Evolutionary conservation across 768 basidiomycete genomes (phyloP).

Genomic region (Leccinum subgranulosum): DNA sequence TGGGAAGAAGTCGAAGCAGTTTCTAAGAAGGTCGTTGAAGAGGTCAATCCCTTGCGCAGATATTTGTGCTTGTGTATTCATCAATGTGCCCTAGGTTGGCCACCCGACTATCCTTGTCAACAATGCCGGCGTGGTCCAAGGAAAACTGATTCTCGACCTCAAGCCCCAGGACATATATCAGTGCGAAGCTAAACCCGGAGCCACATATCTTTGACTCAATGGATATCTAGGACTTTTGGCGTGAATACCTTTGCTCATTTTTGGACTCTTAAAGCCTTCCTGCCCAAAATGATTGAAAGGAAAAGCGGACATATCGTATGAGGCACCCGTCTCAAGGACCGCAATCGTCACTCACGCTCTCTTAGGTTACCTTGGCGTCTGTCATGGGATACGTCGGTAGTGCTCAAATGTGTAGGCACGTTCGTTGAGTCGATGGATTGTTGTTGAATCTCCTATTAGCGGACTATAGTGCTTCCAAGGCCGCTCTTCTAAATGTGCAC

Average conservation of each 20-base stretch:
- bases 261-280: constrained; percentile 90
- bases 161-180: constrained; percentile 73
- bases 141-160: constrained; percentile 81
- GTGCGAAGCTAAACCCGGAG: constrained; percentile 62
- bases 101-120: constrained; percentile 89
- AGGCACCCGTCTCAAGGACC: constrained; percentile 5
- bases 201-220: background rate
- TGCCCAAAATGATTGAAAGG: constrained; percentile 78
- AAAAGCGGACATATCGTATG: constrained; percentile 84
- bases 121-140: constrained; percentile 93
- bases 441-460: constrained; percentile 40
- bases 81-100: constrained; percentile 55
- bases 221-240: constrained; percentile 67
- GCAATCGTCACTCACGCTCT: constrained; percentile 13
- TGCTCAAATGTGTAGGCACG: constrained; percentile 69
- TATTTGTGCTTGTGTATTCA: background rate
- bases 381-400: constrained; percentile 67
- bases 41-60: constrained; percentile 45
- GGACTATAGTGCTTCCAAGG: constrained; percentile 92
- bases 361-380: constrained; percentile 75
- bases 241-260: constrained; percentile 89
- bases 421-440: background rate
- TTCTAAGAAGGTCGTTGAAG: constrained; percentile 69
- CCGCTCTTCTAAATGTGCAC: constrained; percentile 77
- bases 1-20: constrained; percentile 80